phyloP scores from a whole-genome alignment of 208 protist genomes.

The Trypanosoma mega region DNA sequence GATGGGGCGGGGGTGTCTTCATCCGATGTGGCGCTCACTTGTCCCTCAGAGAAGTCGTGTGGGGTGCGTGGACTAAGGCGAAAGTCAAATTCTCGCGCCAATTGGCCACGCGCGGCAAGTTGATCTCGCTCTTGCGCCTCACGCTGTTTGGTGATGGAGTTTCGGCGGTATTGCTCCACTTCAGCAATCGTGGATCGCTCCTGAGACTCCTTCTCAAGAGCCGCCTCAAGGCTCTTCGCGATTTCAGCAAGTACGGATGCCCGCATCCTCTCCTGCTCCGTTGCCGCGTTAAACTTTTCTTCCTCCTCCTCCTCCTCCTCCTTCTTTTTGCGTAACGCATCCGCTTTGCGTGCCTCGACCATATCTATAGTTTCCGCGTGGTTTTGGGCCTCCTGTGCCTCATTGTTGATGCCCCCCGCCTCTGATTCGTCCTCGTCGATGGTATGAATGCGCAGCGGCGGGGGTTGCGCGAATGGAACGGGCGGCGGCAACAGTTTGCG shows the following conservation, averaged over 20 bases:
- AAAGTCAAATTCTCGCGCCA: conserved; percentile 60
- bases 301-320: conserved; percentile 1
- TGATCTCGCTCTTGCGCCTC: conserved; percentile 37
- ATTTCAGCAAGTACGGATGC: conserved; percentile 25
- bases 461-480: conserved; percentile 36
- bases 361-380: too few species aligned
- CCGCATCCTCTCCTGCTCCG: conserved; percentile 9
- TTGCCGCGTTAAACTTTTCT: conserved; percentile 1
- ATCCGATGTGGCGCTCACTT: conserved; percentile 72
- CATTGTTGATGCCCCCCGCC: background rate
- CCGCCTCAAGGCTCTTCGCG: conserved; percentile 21
- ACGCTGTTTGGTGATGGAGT: conserved; percentile 18
- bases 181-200: conserved; percentile 42
- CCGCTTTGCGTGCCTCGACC: too few species aligned
- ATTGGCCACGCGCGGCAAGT: conserved; percentile 30
- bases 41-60: conserved; percentile 19
- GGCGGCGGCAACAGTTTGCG: conserved; percentile 33
- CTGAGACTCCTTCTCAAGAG: conserved; percentile 22
- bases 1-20: conserved; percentile 41
- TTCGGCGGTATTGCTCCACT: conserved; percentile 35
- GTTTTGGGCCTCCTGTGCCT: conserved; percentile 1
- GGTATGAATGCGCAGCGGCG: conserved; percentile 64
- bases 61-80: conserved; percentile 22
- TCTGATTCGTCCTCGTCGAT: conserved; percentile 59
- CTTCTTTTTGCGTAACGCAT: too few species aligned